Evolutionary conservation across 306 rosid species (phyloP), one percentile per base, ranked within the genome.

Genomic region (Quillaja saponaria): DNA sequence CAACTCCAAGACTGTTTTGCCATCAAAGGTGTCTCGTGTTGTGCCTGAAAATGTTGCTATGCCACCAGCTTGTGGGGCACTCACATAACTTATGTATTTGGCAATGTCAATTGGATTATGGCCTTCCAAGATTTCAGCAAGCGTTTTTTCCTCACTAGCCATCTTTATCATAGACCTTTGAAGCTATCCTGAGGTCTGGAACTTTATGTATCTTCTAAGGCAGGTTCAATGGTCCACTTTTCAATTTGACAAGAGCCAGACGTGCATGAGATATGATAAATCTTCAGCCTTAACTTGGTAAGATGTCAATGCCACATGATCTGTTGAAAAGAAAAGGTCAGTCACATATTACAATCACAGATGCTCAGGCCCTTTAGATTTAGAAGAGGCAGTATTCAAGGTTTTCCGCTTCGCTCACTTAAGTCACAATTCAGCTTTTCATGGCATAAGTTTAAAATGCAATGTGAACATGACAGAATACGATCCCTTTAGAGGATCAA

Each of bases 21-120:
- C 95, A 13, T 84, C 86, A 31, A 92, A 92, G 31, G 85, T 84
- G 76, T 84, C 89, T 0, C 98, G 83, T 1, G 98, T 88, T 15
- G 95, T 91, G 61, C 98, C 98, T 0, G 95, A 69, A 76, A 91
- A 91, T 48, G 98, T 91, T 56, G 96, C 85, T 56, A 91, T 76
- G 1, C 92, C 96, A 67, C 96, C 98, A 10, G 95, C 95, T 72
- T 86, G 82, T 11, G 92, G 92, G 10, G 87, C 88, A 48, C 87
- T 79, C 18, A 88, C 96, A 68, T 67, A 81, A 47, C 67, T 79
- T 53, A 84, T 86, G 71, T 86, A 86, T 59, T 69, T 88, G 46
- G 82, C 79, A 58, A 84, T 45, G 45, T 88, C 95, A 40, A 88
- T 66, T 13, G 75, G 69, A 44, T 31, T 75, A 7, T 17, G 64